Percentiles rank a stretch among this genome's conserved stretches.
Evolutionary conservation across 345 rosid genomes (phyloP).

Genomic region (Adansonia digitata): DNA sequence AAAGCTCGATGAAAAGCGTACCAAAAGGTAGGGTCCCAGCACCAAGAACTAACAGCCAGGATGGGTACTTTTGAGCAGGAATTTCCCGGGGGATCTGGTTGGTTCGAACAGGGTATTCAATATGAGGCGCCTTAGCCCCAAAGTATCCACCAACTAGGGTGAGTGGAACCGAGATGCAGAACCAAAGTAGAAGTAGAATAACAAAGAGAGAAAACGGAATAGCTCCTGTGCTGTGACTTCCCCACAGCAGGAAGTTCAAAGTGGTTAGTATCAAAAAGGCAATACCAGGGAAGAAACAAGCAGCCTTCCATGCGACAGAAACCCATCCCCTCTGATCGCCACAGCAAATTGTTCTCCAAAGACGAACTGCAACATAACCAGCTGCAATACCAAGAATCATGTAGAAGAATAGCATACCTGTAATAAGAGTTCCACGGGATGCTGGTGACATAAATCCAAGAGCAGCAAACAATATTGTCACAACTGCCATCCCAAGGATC

Average conservation of each 20-base stretch:
- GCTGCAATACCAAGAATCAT: constrained; percentile 57
- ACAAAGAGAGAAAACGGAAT: constrained; percentile 50
- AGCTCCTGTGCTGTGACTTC: too few relatives aligned
- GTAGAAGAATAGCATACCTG: constrained; percentile 58
- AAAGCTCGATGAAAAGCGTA: constrained; percentile 59
- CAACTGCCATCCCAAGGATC: constrained; percentile 56
- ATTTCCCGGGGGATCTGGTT: constrained; percentile 58
- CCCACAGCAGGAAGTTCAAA: too few relatives aligned
- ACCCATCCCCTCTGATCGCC: constrained; percentile 48
- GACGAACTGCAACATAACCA: constrained; percentile 52
- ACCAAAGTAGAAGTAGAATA: constrained; percentile 42
- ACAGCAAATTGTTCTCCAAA: constrained; percentile 50
- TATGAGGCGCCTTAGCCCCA: too few relatives aligned
- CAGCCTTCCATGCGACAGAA: too few relatives aligned
- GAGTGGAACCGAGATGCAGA: too few relatives aligned
- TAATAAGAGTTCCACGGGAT: constrained; percentile 50
- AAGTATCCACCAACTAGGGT: too few relatives aligned
- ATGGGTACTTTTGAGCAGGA: constrained; percentile 55
- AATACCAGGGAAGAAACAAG: constrained; percentile 59
- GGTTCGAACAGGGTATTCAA: constrained; percentile 55
- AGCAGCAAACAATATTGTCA: constrained; percentile 50
- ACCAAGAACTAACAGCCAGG: constrained; percentile 53
- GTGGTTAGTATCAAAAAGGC: constrained; percentile 44
- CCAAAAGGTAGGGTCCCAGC: too few relatives aligned
- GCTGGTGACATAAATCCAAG: constrained; percentile 64